Conservation (phyloP, 768 basidiomycete genomes). For the Podaxis sp. region DNA sequence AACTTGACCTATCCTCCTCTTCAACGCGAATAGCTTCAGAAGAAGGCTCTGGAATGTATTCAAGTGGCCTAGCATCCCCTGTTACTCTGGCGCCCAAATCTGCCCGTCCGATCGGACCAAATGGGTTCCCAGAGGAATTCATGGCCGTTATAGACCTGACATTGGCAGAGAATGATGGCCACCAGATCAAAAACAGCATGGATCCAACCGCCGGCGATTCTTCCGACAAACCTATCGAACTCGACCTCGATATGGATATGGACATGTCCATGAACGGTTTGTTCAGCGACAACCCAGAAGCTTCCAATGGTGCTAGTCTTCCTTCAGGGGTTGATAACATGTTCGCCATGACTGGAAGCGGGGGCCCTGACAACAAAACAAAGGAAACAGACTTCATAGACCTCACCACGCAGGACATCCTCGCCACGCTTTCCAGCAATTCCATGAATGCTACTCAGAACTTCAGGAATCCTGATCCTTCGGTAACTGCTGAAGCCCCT, state of each 20-base stretch:
- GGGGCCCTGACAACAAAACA: neutral
- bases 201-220: conserved; percentile 53
- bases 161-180: conserved; percentile 29
- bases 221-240: conserved; percentile 80
- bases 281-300: conserved; percentile 49
- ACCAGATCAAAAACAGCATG: conserved; percentile 20
- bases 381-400: conserved; percentile 18
- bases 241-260: conserved; percentile 75
- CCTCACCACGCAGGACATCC: conserved; percentile 19
- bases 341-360: conserved; percentile 25
- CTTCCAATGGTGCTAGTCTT: conserved; percentile 25
- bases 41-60: conserved; percentile 59
- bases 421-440: conserved; percentile 7
- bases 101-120: conserved; percentile 55
- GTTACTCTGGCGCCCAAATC: conserved; percentile 83
- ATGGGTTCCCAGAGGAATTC: conserved; percentile 61
- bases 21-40: conserved; percentile 65
- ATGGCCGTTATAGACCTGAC: conserved; percentile 74
- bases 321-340: conserved; percentile 14
- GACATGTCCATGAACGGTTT: conserved; percentile 56
- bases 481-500: neutral
- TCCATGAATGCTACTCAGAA: neutral
- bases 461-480: neutral
- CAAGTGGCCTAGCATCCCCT: conserved; percentile 69
- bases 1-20: conserved; percentile 78